Base-by-base conservation (phyloP, 768 basidiomycete genomes). In the Rubroboletus satanas region DNA sequence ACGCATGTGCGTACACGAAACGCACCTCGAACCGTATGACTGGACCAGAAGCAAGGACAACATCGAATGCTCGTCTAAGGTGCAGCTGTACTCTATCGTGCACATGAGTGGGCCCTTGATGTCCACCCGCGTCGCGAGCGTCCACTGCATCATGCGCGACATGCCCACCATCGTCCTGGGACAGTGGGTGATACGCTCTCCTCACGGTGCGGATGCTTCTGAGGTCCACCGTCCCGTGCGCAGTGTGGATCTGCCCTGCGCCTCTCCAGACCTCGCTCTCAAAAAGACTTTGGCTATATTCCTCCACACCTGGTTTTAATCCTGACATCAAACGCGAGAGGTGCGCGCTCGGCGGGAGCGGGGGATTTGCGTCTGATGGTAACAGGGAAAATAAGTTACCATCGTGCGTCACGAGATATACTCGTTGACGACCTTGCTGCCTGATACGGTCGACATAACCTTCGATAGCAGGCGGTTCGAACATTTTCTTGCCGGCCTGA, bases 401-500 rank as follows among this genome's bases (percentile, higher is more conserved):
- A 50, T 85, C 79, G 63, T 93, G 89, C 7, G 83, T 82, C 28
- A 80, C 73, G 37, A 94, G 75, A 70, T 93, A 95, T 14, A 87
- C 62, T 4, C 76, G 76, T 52, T 87, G 81, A 50, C 77, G 83
- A 29, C 69, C 66, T 60, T 81, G 83, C 3, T 83, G 78, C 58
- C 76, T 79, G 62, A 90, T 78, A 45, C 85, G 84, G 56, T 89
- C 81, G 41, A 95, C 74, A 71, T 90, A 97, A 3, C 95, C 95
- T 71, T 98, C 95, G 45, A 96, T 75, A 0, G 83, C 80, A 0
- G 86, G 84, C 2, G 95, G 95, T 62, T 95, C 91, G 33, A 80
- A 71, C 17, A 94, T 65, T 36, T 68, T 72, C 15, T 70, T 76
- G 10, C 78, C 79, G 47, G 45, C 74, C 18, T 55, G 51, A 36